These are phyloP conservation scores for Paramecium biaurelia DNA, from an alignment of 73 alveolate species.

Conservation along the genomic window DNA sequence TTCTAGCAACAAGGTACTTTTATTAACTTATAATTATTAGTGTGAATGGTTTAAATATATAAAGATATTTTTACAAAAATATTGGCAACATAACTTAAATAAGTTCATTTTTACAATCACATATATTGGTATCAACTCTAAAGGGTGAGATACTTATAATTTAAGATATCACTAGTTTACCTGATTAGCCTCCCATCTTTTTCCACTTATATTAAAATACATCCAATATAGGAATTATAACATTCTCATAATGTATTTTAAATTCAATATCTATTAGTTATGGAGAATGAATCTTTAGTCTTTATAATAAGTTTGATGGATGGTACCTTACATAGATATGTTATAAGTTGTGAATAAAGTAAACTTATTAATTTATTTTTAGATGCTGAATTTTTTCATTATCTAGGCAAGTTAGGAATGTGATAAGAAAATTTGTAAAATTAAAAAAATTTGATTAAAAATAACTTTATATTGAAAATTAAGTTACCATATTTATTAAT, in stretches of 20 bases:
- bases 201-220: background rate
- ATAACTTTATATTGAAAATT: background rate
- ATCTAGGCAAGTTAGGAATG: background rate
- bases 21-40: background rate
- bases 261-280: background rate
- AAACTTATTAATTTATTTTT: background rate
- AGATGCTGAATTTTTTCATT: background rate
- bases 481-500: background rate
- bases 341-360: background rate
- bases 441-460: background rate
- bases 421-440: background rate
- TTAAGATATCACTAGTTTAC: background rate
- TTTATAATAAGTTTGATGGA: background rate
- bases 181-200: background rate
- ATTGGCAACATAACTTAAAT: background rate
- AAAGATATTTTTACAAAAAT: background rate
- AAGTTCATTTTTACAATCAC: background rate
- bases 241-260: background rate
- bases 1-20: background rate
- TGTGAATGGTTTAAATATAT: background rate
- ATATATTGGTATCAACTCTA: constrained; percentile 24
- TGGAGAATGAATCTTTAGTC: background rate
- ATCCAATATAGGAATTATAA: background rate
- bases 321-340: background rate
- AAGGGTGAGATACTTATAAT: constrained; percentile 5